Conservation (phyloP, 257 asterid species). For the Jaltomata sinuosa region DNA sequence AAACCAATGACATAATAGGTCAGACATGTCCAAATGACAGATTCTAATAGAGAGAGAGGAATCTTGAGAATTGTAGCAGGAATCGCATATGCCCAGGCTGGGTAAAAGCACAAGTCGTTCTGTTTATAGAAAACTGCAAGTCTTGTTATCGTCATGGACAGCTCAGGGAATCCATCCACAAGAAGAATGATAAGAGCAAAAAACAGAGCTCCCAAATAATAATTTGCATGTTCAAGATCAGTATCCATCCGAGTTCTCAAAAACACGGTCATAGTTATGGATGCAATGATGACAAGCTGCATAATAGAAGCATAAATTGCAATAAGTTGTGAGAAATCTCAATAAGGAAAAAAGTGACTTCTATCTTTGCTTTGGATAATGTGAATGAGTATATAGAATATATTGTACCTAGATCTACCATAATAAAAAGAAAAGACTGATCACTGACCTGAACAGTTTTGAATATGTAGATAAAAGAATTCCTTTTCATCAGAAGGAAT, state of each 20-base stretch:
- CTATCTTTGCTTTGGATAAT: not conserved
- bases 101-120: constrained; percentile 36
- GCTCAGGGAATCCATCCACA: constrained; percentile 50
- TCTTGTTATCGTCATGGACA: constrained; percentile 34
- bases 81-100: constrained; percentile 51
- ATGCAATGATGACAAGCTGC: constrained; percentile 42
- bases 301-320: not conserved
- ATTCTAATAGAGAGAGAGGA: constrained; percentile 39
- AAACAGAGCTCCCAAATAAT: constrained; percentile 44
- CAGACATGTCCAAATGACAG: constrained; percentile 46
- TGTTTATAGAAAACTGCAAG: constrained; percentile 50
- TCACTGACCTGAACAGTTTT: constrained; percentile 37
- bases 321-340: not conserved
- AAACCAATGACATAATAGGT: constrained; percentile 46
- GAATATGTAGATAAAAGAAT: constrained; percentile 39
- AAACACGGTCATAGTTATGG: constrained; percentile 41
- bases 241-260: constrained; percentile 39
- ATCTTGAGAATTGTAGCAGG: constrained; percentile 40
- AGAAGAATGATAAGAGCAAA: constrained; percentile 32
- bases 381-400: not conserved
- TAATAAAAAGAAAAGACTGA: not conserved
- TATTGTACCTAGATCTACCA: not conserved
- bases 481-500: constrained; percentile 40
- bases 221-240: constrained; percentile 35
- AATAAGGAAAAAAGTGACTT: not conserved